Conservation (phyloP, 2,329 filamentous ascomycete species). For the Penicillium digitatum region DNA sequence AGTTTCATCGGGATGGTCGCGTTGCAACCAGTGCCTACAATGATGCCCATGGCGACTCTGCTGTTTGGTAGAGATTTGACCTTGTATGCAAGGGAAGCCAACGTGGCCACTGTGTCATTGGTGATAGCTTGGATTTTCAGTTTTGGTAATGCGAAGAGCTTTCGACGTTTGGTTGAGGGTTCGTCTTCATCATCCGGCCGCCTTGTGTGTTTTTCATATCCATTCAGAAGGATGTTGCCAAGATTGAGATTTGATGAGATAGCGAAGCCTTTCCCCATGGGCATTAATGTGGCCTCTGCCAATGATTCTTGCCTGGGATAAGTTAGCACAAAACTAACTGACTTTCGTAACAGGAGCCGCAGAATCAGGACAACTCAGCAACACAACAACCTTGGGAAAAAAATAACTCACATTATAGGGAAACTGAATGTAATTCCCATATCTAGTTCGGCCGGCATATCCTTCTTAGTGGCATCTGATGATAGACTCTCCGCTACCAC, state of each 20-base stretch:
- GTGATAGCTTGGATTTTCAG: conserved; percentile 72
- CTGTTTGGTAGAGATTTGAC: conserved; percentile 59
- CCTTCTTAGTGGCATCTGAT: conserved; percentile 37
- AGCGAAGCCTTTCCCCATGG: conserved; percentile 57
- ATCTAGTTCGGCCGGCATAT: conserved; percentile 44
- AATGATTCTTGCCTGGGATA: conserved; percentile 48
- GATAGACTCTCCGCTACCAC: conserved; percentile 58
- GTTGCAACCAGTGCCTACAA: conserved; percentile 77
- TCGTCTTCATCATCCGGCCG: conserved; percentile 37
- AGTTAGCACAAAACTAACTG: conserved; percentile 13
- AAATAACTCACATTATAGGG: conserved; percentile 46
- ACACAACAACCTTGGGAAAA: not conserved
- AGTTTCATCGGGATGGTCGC: conserved; percentile 71
- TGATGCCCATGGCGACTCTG: conserved; percentile 72
- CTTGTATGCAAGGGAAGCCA: conserved; percentile 72
- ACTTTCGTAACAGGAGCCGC: not conserved
- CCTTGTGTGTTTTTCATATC: conserved; percentile 52
- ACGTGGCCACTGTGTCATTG: conserved; percentile 75
- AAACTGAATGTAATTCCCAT: conserved; percentile 52
- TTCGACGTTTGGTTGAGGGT: conserved; percentile 45
- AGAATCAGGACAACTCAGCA: not conserved
- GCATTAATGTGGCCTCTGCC: conserved; percentile 53
- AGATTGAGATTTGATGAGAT: conserved; percentile 54
- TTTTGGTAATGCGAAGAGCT: conserved; percentile 54
- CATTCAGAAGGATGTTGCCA: conserved; percentile 52